A percentile compares a stretch with the other conserved stretches of the same genome.
phyloP scores from a whole-genome alignment of 2,329 filamentous ascomycete species.

The Didymella pinodella region DNA sequence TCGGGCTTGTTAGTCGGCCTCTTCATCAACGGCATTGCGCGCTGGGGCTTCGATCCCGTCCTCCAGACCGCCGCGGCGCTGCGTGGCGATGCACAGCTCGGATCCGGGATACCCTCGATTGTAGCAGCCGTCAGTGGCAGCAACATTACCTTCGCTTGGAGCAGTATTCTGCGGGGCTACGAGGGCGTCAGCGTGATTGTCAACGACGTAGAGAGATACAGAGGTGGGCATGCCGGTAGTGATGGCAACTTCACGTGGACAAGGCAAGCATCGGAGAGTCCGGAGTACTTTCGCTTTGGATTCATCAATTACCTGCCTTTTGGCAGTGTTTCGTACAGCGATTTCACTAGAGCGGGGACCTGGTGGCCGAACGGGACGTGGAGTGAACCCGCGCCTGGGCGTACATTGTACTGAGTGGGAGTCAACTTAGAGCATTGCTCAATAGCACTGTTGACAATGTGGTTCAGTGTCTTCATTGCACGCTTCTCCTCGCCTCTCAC shows the following conservation, averaged over 20 bases:
- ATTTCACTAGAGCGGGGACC: constrained; percentile 46
- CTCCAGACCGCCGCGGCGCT: constrained; percentile 80
- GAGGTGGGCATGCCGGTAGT: constrained; percentile 64
- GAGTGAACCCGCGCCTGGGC: constrained; percentile 25
- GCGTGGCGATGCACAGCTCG: constrained; percentile 61
- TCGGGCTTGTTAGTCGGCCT: constrained; percentile 89
- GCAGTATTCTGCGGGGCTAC: constrained; percentile 57
- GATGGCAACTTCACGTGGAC: constrained; percentile 66
- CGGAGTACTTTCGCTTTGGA: constrained; percentile 49
- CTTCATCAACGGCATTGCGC: constrained; percentile 90
- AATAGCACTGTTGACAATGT: no score
- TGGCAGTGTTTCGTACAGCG: constrained; percentile 41
- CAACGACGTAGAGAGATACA: constrained; percentile 83
- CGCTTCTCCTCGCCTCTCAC: background rate
- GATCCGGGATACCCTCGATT: constrained; percentile 65
- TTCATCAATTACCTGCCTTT: constrained; percentile 44
- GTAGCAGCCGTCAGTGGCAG: constrained; percentile 50
- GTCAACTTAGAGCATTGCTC: no score
- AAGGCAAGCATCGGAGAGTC: constrained; percentile 50
- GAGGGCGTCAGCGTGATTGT: constrained; percentile 84
- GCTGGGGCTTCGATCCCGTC: constrained; percentile 91
- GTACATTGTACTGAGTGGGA: constrained; percentile 12
- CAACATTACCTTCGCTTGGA: constrained; percentile 57
- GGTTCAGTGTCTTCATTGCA: background rate
- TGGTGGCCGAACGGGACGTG: constrained; percentile 46